These are phyloP conservation scores for Pholiota adiposa DNA, from an alignment of 1,284 basidiomycete species.

Conservation along the genomic window DNA sequence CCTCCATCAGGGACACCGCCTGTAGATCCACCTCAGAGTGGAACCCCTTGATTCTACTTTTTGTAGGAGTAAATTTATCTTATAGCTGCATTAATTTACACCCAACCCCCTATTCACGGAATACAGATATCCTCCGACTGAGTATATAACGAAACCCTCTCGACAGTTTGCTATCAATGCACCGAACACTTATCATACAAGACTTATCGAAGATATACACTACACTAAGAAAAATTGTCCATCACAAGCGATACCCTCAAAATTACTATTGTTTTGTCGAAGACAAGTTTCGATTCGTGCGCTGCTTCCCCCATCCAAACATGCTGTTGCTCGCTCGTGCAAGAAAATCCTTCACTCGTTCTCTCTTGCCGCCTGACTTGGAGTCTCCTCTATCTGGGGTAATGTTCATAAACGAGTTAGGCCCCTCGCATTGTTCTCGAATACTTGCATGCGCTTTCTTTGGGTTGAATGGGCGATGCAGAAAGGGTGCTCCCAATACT, in stretches of 20 bases:
- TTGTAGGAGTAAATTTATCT: slow-evolving; percentile 20
- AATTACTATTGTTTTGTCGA: background rate
- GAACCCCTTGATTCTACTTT: slow-evolving; percentile 9
- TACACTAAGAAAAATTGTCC: background rate
- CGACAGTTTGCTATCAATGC: background rate
- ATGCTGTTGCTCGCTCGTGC: slow-evolving; percentile 35
- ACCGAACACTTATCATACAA: background rate
- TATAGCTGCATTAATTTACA: slow-evolving; percentile 24
- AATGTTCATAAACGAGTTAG: slow-evolving; percentile 44
- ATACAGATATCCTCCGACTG: slow-evolving; percentile 3
- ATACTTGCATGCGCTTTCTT: background rate
- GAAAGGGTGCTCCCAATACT: slow-evolving; percentile 11
- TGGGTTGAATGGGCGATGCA: slow-evolving; percentile 19
- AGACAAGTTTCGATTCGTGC: slow-evolving; percentile 13
- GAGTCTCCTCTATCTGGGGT: slow-evolving; percentile 31
- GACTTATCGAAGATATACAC: background rate
- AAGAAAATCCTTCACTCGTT: slow-evolving; percentile 29
- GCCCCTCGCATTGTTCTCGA: slow-evolving; percentile 14
- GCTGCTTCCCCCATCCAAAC: slow-evolving; percentile 23
- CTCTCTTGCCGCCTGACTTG: slow-evolving; percentile 20
- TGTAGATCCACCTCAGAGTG: slow-evolving; percentile 17
- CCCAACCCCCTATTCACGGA: slow-evolving; percentile 20
- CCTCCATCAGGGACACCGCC: slow-evolving; percentile 18
- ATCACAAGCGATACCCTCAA: background rate
- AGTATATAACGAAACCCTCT: background rate